A percentile compares a stretch with the other conserved stretches of the same genome.
Evolutionary conservation across 2,329 filamentous ascomycete genomes (phyloP).

Genomic region (Aureobasidium sp.): DNA sequence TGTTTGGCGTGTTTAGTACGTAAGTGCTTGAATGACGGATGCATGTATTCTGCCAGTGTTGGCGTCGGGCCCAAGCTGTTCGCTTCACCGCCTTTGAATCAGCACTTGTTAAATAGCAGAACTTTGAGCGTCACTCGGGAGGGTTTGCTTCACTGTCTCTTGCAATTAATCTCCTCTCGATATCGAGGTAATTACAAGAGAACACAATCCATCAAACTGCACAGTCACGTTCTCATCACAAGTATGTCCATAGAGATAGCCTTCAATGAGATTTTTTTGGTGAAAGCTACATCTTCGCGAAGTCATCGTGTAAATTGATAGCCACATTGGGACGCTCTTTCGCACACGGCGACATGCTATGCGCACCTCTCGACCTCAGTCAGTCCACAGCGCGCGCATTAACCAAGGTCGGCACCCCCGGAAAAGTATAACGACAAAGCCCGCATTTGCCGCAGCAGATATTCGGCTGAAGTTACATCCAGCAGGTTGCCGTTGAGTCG

Average conservation of each 20-base stretch:
- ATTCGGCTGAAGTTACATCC: slow-evolving; percentile 5
- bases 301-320: too few species aligned
- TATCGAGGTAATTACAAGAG: too few species aligned
- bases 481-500: background rate
- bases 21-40: background rate
- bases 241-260: too few species aligned
- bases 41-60: background rate
- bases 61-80: background rate
- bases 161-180: too few species aligned
- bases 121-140: too few species aligned
- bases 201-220: too few species aligned
- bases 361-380: background rate
- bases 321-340: too few species aligned
- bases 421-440: background rate
- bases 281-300: too few species aligned
- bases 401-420: background rate
- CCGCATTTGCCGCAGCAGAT: background rate
- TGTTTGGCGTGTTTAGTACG: background rate
- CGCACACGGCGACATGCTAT: background rate
- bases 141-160: too few species aligned
- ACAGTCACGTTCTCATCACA: too few species aligned
- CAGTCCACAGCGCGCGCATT: background rate
- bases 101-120: background rate
- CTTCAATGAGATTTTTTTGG: too few species aligned
- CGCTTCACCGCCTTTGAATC: background rate